These are phyloP conservation scores for Prunella vulgaris DNA, from an alignment of 257 asterid genomes.

Conservation along the genomic window DNA sequence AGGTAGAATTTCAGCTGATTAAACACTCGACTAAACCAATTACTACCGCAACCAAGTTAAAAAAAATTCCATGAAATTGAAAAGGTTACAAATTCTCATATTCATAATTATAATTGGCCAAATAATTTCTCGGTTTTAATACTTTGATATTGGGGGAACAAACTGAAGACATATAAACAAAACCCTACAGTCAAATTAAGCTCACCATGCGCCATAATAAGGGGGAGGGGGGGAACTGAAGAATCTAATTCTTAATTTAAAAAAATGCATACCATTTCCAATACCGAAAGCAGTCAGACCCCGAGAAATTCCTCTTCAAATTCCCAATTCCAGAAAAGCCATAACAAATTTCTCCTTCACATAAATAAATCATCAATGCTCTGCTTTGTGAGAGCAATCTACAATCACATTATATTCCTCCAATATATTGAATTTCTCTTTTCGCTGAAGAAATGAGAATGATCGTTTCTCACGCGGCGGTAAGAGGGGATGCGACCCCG, in stretches of 20 bases:
- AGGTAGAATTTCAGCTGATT: slow-evolving; percentile 10
- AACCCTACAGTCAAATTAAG: background rate
- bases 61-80: background rate
- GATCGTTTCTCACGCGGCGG: slow-evolving; percentile 23
- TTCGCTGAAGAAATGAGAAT: slow-evolving; percentile 12
- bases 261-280: slow-evolving; percentile 28
- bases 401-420: slow-evolving; percentile 6
- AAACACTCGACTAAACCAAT: background rate
- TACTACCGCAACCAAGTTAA: background rate
- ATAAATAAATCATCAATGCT: background rate
- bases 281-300: slow-evolving; percentile 31
- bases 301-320: slow-evolving; percentile 21
- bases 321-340: slow-evolving; percentile 28
- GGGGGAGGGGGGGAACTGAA: background rate
- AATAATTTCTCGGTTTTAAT: background rate
- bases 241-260: background rate
- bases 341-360: slow-evolving; percentile 13
- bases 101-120: background rate
- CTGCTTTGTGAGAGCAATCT: background rate
- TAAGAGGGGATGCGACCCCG: background rate
- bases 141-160: background rate
- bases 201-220: background rate
- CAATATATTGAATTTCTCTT: background rate
- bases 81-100: background rate
- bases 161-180: background rate